Base-by-base conservation (phyloP, 2,329 filamentous ascomycete species). In the Monilinia fructicola region DNA sequence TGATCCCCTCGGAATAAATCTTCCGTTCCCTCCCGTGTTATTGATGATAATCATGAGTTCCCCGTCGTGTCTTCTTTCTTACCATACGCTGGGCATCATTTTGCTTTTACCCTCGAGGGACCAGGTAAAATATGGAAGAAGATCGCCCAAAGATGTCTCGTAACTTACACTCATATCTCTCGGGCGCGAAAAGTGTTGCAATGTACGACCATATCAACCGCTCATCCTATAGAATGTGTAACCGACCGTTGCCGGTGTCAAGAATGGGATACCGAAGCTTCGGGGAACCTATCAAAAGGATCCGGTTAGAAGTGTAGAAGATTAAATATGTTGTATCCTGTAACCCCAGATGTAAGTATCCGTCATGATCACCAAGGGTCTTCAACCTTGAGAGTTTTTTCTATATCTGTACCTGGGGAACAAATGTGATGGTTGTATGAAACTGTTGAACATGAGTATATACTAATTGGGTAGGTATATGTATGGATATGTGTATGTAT, bases 351-450 rank as follows among this genome's bases (percentile, higher is more conserved):
- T 64, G 60, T 54, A 55, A n/a, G 48, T 54, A 54, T 28, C 60
- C 60, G 60, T 44, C 60, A 54, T 35, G 48, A 60, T 48, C 26
- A 64, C 55, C 60, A 64, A 46, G 60, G 60, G 60, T 64, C 50
- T 28, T 38, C 44, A 40, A 38, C n/a, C 28, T 21, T 55, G 16
- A 21, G 6, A 4, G 28, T 31, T 31, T 18, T 21, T 46, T n/a
- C n/a, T 46, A 46, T 18, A 46, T 21, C 14, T 7, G 42, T n/a
- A 21, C 16, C 31, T 18, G 21, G 42, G 42, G 14, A 21, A 21
- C 12, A 42, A 3, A 42, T 42, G 4, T 42, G 40, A 12, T 42
- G 42, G 21, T 46, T 46, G 42, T 46, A 46, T 46, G 42, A 3
- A 21, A 18, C 42, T 21, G 18, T 46, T 7, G 16, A 18, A 7